Conservation (phyloP, 192 early-diverging fungal species). For the Piromyces finnis region DNA sequence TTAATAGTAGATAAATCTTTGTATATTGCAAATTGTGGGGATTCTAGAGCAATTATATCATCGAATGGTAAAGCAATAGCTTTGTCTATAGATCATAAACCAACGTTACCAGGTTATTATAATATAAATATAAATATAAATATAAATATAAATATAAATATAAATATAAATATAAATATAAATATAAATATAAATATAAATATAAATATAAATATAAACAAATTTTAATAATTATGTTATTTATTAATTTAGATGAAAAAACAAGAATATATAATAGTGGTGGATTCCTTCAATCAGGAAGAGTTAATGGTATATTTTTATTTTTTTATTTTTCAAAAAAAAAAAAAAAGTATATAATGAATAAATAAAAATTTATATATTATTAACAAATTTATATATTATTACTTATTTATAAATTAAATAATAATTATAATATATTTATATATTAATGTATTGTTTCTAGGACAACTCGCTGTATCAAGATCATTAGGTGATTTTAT, state of each 20-base stretch:
- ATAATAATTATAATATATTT: not conserved
- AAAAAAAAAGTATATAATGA: no score
- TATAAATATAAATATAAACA: no score
- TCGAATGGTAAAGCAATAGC: conserved; percentile 50
- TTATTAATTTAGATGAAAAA: conserved; percentile 33
- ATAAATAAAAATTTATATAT: no score
- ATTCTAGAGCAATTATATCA: conserved; percentile 82
- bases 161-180: no score
- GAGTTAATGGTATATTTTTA: conserved; percentile 91
- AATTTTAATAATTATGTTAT: no score
- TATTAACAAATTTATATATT: no score
- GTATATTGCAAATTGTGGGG: conserved; percentile 86
- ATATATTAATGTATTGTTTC: not conserved
- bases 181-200: no score
- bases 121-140: not conserved
- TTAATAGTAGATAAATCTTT: conserved; percentile 52
- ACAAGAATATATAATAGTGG: conserved; percentile 74
- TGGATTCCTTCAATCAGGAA: conserved; percentile 94
- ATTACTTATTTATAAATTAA: no score
- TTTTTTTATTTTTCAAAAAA: no score
- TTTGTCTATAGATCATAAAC: conserved; percentile 92
- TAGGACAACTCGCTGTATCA: conserved; percentile 72
- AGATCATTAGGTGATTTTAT: conserved; percentile 97
- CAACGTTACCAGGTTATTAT: conserved; percentile 40
- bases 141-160: no score